Conservation (phyloP, 768 basidiomycete genomes). For the Albatrellus ellisii region DNA sequence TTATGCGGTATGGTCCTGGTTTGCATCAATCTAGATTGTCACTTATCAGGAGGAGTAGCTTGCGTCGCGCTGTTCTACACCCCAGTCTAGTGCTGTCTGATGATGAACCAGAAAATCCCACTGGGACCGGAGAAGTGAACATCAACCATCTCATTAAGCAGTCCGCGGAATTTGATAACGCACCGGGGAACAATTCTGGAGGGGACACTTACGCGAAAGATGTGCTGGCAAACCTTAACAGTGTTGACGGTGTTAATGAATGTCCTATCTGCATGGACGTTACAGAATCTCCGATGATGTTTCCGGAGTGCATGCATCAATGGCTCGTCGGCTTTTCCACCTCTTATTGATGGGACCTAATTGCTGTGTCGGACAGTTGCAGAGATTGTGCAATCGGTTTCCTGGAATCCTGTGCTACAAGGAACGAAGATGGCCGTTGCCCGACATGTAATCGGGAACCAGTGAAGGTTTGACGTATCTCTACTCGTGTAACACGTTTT, state of each 20-base stretch:
- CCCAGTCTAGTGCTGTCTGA: slow-evolving; percentile 65
- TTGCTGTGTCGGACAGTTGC: slow-evolving; percentile 37
- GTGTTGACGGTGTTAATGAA: slow-evolving; percentile 33
- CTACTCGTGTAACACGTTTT: not conserved
- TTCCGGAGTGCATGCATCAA: slow-evolving; percentile 67
- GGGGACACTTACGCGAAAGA: slow-evolving; percentile 43
- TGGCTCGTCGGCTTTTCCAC: slow-evolving; percentile 32
- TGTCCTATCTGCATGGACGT: slow-evolving; percentile 78
- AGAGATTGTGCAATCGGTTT: slow-evolving; percentile 81
- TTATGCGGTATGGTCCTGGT: slow-evolving; percentile 61
- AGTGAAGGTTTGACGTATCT: slow-evolving; percentile 30
- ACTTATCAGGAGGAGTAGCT: slow-evolving; percentile 26
- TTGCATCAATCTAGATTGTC: not conserved
- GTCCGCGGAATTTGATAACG: slow-evolving; percentile 29
- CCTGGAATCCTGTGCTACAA: slow-evolving; percentile 55
- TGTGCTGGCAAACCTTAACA: slow-evolving; percentile 45
- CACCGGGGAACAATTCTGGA: slow-evolving; percentile 4
- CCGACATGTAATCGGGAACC: slow-evolving; percentile 71
- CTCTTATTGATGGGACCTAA: not conserved
- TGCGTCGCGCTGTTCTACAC: slow-evolving; percentile 89
- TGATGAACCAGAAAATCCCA: slow-evolving; percentile 23
- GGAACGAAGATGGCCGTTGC: slow-evolving; percentile 58
- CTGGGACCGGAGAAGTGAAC: slow-evolving; percentile 34
- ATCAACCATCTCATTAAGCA: slow-evolving; percentile 46
- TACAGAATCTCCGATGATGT: slow-evolving; percentile 54